Percentiles rank a stretch among this genome's conserved stretches.
Conservation (phyloP, 805 yeast species). For the Saccharomycopsis vini region DNA sequence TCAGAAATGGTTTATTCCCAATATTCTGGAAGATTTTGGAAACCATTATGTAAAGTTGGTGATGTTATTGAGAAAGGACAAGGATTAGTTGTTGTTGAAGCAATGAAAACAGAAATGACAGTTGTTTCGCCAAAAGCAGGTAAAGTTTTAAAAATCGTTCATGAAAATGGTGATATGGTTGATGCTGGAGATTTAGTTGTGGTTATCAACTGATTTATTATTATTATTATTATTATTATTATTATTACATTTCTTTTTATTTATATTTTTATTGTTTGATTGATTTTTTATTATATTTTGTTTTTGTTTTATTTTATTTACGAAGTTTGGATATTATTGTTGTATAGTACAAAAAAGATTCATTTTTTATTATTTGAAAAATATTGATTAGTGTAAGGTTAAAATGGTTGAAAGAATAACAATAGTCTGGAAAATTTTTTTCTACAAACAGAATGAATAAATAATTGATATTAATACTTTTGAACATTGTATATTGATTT, state of each 20-base stretch:
- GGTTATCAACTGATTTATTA: constrained; percentile 29
- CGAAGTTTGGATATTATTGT: too few relatives aligned
- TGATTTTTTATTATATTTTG: too few relatives aligned
- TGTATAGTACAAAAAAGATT: too few relatives aligned
- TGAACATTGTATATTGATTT: too few relatives aligned
- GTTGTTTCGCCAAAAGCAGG: constrained; percentile 67
- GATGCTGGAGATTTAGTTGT: constrained; percentile 95
- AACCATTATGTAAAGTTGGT: constrained; percentile 73
- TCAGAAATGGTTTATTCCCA: constrained; percentile 87
- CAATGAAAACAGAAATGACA: constrained; percentile 97
- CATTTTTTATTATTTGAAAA: too few relatives aligned
- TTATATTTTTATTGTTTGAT: too few relatives aligned
- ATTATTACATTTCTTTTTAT: not conserved
- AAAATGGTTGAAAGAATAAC: too few relatives aligned
- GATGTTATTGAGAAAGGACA: constrained; percentile 66
- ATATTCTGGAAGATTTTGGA: constrained; percentile 97
- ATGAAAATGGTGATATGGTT: constrained; percentile 88
- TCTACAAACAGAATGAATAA: too few relatives aligned
- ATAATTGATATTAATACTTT: too few relatives aligned
- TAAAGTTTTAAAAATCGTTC: constrained; percentile 62
- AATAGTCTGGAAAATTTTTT: too few relatives aligned
- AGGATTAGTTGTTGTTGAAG: constrained; percentile 83
- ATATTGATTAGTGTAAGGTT: too few relatives aligned
- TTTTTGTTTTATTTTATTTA: too few relatives aligned
- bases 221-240: not conserved